A percentile compares a stretch with the other conserved stretches of the same genome.
Conservation (phyloP, 2,329 filamentous ascomycete species). For the Trichoderma gracile region DNA sequence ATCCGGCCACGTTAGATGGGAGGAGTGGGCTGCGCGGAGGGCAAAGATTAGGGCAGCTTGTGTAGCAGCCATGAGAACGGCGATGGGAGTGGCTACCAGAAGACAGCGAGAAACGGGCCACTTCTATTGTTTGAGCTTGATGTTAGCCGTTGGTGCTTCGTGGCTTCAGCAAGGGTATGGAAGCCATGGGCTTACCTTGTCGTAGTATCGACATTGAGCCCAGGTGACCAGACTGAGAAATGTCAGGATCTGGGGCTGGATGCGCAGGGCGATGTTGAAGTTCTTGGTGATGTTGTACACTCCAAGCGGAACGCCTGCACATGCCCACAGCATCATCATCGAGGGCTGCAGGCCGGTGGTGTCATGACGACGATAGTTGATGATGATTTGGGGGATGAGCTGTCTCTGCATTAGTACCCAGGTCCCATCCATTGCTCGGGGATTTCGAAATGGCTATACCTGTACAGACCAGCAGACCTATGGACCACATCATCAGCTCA, state of each 20-base stretch:
- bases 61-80: conserved; percentile 57
- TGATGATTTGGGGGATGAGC: conserved; percentile 68
- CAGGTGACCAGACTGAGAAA: conserved; percentile 46
- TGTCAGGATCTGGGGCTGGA: conserved; percentile 48
- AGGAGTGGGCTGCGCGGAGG: conserved; percentile 47
- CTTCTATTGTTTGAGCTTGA: conserved; percentile 40
- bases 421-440: not conserved
- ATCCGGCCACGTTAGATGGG: conserved; percentile 58
- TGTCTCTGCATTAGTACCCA: conserved; percentile 34
- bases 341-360: conserved; percentile 64
- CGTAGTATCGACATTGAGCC: conserved; percentile 48
- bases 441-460: conserved; percentile 37
- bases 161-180: not conserved
- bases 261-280: conserved; percentile 45
- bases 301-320: conserved; percentile 66
- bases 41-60: conserved; percentile 62
- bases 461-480: conserved; percentile 66
- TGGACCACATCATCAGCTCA: not conserved
- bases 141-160: not conserved
- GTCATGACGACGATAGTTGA: conserved; percentile 67
- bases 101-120: conserved; percentile 54
- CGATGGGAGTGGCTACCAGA: conserved; percentile 52
- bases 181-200: conserved; percentile 35
- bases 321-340: conserved; percentile 73
- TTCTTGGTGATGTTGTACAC: conserved; percentile 48